Percentiles rank a stretch among this genome's conserved stretches.
Conservation (phyloP, 306 rosid genomes). For the Cajanus cajan region DNA sequence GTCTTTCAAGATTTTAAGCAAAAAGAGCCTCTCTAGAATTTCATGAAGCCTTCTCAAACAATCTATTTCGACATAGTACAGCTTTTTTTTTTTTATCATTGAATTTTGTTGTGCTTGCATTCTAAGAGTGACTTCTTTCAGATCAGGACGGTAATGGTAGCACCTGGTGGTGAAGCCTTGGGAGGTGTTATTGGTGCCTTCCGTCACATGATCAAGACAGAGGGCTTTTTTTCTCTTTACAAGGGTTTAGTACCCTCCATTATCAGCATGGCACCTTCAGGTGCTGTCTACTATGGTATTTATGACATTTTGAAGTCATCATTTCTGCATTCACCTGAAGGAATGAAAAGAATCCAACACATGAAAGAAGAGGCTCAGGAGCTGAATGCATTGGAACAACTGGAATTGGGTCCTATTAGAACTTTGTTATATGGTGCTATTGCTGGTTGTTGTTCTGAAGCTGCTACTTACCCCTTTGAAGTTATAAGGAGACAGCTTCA, state of each 20-base stretch:
- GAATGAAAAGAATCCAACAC: constrained; percentile 67
- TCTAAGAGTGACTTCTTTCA: constrained; percentile 46
- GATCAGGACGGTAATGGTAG: constrained; percentile 94
- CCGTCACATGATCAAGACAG: constrained; percentile 78
- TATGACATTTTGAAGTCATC: constrained; percentile 83
- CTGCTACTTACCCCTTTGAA: constrained; percentile 92
- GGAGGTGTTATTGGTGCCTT: constrained; percentile 90
- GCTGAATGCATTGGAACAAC: constrained; percentile 77
- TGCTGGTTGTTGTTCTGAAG: constrained; percentile 96
- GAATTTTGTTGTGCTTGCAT: background rate
- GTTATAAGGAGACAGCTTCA: constrained; percentile 95
- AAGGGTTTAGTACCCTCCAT: constrained; percentile 94
- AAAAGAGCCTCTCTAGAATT: background rate
- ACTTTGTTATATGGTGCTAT: constrained; percentile 90
- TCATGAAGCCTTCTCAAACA: background rate
- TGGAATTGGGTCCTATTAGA: constrained; percentile 84
- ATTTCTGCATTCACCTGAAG: constrained; percentile 85
- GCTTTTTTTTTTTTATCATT: no score
- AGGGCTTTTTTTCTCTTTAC: constrained; percentile 91
- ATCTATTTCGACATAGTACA: background rate
- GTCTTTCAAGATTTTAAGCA: background rate
- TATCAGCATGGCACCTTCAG: constrained; percentile 96
- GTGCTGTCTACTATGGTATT: constrained; percentile 93
- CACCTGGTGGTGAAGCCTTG: constrained; percentile 95
- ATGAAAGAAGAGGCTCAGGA: constrained; percentile 63